Conservation (phyloP, 352 stramenopile genomes). For the Pythium brachiatum region DNA sequence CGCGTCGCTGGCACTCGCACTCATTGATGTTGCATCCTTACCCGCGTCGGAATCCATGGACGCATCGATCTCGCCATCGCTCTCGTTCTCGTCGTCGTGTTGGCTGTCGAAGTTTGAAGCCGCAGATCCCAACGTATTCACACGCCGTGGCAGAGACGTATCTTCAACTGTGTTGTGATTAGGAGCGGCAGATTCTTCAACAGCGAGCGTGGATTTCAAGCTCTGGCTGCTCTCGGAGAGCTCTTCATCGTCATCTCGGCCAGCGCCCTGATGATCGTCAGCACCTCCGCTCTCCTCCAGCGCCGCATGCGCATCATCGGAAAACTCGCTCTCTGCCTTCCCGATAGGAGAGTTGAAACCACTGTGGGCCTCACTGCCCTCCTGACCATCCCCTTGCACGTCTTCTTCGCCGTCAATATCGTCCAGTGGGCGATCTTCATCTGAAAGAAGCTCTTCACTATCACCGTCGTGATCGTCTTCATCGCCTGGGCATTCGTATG, state of each 20-base stretch:
- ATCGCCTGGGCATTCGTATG: background rate
- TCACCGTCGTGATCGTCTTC: background rate
- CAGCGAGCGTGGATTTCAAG: too few species aligned
- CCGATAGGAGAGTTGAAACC: background rate
- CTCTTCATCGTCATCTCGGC: background rate
- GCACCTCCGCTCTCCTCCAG: background rate
- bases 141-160: background rate
- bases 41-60: background rate
- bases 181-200: background rate
- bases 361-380: background rate
- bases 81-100: background rate
- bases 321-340: background rate
- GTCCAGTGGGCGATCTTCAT: background rate
- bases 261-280: too few species aligned
- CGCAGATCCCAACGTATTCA: background rate
- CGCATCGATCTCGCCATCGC: background rate
- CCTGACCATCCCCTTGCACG: background rate
- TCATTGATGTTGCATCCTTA: background rate
- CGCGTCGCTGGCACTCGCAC: background rate
- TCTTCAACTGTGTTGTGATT: background rate
- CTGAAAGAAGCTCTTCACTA: background rate
- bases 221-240: background rate
- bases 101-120: background rate
- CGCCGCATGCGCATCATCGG: background rate
- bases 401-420: slow-evolving; percentile 9